phyloP scores from a whole-genome alignment of 2,329 filamentous ascomycete genomes.

The Laburnicola sp. region DNA sequence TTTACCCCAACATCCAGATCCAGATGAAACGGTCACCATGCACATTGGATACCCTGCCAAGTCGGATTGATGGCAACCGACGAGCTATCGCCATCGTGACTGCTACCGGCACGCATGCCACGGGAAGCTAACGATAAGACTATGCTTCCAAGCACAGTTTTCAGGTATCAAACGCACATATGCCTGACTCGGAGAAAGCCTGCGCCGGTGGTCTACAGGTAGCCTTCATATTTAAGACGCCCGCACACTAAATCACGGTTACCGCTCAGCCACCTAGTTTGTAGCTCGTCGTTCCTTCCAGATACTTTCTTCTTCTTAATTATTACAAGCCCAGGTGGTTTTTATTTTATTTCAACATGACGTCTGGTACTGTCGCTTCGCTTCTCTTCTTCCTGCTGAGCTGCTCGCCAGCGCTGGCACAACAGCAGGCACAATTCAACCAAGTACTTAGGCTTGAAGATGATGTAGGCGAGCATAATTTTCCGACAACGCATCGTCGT shows the following conservation, averaged over 20 bases:
- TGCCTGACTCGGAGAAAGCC: conserved; percentile 21
- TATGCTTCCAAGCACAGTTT: conserved; percentile 13
- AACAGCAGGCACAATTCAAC: conserved; percentile 42
- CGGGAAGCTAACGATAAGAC: conserved; percentile 13
- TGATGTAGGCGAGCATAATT: conserved; percentile 32
- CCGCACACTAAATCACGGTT: conserved; percentile 15
- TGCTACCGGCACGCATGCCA: conserved; percentile 14
- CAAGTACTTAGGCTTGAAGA: conserved; percentile 47
- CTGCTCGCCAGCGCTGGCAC: conserved; percentile 28
- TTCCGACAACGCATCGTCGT: fast-evolving
- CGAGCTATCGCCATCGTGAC: conserved; percentile 22
- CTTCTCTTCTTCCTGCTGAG: conserved; percentile 35
- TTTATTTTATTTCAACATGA: conserved; percentile 33
- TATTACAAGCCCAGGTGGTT: conserved; percentile 41
- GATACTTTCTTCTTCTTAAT: conserved; percentile 25
- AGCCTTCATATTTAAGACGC: conserved; percentile 29
- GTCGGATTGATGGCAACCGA: conserved; percentile 28
- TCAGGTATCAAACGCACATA: conserved; percentile 16
- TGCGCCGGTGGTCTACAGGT: conserved; percentile 20
- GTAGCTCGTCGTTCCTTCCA: conserved; percentile 35
- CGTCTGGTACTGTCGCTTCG: conserved; percentile 43
- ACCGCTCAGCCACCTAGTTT: conserved; percentile 37
- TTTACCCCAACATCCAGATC: conserved; percentile 31
- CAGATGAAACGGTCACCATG: conserved; percentile 34
- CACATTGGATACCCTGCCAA: conserved; percentile 26